Evolutionary conservation across 2,329 filamentous ascomycete genomes (phyloP).

Genomic region (Penicillium brasilianum): DNA sequence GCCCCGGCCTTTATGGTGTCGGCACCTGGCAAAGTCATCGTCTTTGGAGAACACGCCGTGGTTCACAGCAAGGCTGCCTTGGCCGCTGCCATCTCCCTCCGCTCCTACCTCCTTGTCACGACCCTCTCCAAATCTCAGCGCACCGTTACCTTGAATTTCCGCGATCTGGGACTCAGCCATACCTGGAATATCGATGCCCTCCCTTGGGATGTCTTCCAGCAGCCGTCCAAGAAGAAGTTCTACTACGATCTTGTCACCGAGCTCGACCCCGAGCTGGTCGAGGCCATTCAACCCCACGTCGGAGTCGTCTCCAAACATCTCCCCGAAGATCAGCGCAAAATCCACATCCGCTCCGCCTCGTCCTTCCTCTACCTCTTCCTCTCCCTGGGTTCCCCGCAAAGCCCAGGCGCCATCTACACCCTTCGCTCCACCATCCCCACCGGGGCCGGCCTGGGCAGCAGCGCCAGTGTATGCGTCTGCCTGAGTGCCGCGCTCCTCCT

Average conservation of each 20-base stretch:
- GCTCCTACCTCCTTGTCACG: constrained; percentile 95
- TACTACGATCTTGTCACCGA: constrained; percentile 89
- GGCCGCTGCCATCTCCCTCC: constrained; percentile 90
- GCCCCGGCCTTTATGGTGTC: constrained; percentile 97
- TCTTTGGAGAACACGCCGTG: constrained; percentile 97
- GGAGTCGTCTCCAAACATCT: constrained; percentile 69
- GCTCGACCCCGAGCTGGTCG: constrained; percentile 81
- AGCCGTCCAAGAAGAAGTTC: constrained; percentile 85
- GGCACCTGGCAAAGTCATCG: constrained; percentile 96
- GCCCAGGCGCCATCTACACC: constrained; percentile 83
- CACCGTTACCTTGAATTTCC: constrained; percentile 85
- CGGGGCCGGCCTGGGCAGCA: constrained; percentile 87
- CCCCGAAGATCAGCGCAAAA: constrained; percentile 75
- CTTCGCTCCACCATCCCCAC: constrained; percentile 93
- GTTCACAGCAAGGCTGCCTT: constrained; percentile 96
- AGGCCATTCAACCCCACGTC: constrained; percentile 80
- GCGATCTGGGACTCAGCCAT: constrained; percentile 86
- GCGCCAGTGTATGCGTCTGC: constrained; percentile 92
- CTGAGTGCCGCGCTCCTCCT: constrained; percentile 81
- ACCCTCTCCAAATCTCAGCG: constrained; percentile 90
- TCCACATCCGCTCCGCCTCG: constrained; percentile 79
- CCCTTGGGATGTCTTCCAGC: constrained; percentile 82
- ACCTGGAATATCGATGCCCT: constrained; percentile 93
- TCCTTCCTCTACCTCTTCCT: constrained; percentile 93
- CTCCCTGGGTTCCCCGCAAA: constrained; percentile 78